Evolutionary conservation across 345 rosid genomes (phyloP), one percentile per base, ranked within the genome.

Genomic region (Eucalyptus sp.): DNA sequence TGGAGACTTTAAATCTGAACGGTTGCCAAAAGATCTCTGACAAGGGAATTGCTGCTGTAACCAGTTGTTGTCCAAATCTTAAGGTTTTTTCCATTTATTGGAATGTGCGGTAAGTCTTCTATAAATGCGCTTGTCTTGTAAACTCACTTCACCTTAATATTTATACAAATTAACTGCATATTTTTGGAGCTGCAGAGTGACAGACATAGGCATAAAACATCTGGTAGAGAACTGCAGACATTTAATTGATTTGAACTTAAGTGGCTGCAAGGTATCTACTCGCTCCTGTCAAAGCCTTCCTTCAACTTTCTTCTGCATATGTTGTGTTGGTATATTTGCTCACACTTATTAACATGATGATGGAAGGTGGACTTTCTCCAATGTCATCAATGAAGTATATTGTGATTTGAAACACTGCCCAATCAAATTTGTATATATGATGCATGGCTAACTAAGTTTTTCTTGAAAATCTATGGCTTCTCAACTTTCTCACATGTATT

Each of bases 251-350:
- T 91, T 97, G 94, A 96, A 97, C 92, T 90, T 96, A 87, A 97
- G 99, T 90, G 99, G 99, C 90, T 97, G 99, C 90, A 97, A 97
- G 99, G 99, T 96, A 93, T 87, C 86, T 76, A 52, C 50, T 89
- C 54, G 24, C 86, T 76, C 5, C 3, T 37, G 8, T 20, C 83
- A 76, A 37, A 76, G 27, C 88, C 60, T 15, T 87, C 56, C 88
- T 58, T 25, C 41, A 66, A 50, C 60, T 68, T 71, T 43, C 86
- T 48, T 66, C 87, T 87, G n/a, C 86, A 46, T 60, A 37, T 41
- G 50, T 87, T 56, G 37, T 31, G 49, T 33, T 87, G 22, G 29
- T 71, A 25, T n/a, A 5, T 49, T 68, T 66, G 41, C 48, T 37
- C 18, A 25, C 33, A 13, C 62, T 8, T 87, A 50, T 50, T 58